Base-by-base conservation (phyloP, 352 stramenopile species). In the Ophiocytium majus region DNA sequence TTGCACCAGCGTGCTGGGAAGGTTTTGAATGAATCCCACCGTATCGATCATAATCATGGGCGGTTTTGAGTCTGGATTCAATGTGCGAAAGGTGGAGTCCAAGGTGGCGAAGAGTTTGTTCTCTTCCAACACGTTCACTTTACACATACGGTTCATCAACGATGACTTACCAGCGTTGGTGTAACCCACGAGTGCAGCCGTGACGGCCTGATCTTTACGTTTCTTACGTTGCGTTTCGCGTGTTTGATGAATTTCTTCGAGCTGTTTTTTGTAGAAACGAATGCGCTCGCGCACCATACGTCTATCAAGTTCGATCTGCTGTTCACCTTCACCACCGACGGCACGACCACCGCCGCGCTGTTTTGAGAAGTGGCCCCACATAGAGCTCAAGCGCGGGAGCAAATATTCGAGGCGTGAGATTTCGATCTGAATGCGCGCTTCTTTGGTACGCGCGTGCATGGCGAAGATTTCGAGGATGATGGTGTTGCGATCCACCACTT, bases 1-100 rank as follows among this genome's bases (percentile, higher is more conserved):
- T 28, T 71, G 57, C 23, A 71, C 57, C 57, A 71, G 28, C 23
- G 57, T 71, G 57, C 28, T 71, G 28, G 57, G 57, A 28, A 71
- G 57, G 57, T 71, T 71, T 23, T 23, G 28, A 71, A 71, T 71
- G 28, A 71, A 71, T 71, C 57, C 57, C 57, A 71, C 57, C 23
- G 57, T 71, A 71, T 71, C 57, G 28, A 71, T 71, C 57, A 71
- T 71, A 28, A 71, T 71, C 57, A 71, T 71, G 19, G 57, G 57
- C 23, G 57, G 57, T 28, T 71, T 71, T 23, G 57, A 71, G 28
- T 71, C 57, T 23, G 57, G 57, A 71, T 71, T 71, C 57, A 71
- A 71, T 71, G 57, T 71, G 57, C 57, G 57, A 28, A 71, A 71
- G 19, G 57, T 71, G 57, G 57, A 71, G 28, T 71, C 57, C 23